Base-by-base conservation (phyloP, 345 rosid genomes). In the Lepidium africanum region DNA sequence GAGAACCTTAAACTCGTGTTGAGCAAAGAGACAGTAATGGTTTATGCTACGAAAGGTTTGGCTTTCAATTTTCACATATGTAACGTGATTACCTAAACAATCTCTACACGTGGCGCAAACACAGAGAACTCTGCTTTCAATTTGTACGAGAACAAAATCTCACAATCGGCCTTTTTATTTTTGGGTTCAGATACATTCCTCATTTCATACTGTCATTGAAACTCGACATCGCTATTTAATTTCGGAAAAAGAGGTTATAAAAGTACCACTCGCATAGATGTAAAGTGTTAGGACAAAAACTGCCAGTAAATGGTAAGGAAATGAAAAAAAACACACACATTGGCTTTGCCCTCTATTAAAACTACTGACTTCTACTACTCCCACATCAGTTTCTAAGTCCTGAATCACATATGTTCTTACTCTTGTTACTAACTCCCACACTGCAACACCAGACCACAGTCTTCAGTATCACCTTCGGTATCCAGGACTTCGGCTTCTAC, bases 401-500 rank as follows among this genome's bases (percentile, higher is more conserved):
- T 27, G 52, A 8, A 65, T 27, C 50, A 65, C 60, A 51, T 10
- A 40, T 65, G 33, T 30, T 25, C 41, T 41, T 12, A 53, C 6
- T 54, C 43, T 49, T 49, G 17, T 37, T 17, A 69, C 51, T 48
- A 39, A 30, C 42, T 16, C 21, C 35, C 19, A 45, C 4, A 23
- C 32, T 25, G 65, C 48, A 48, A 57, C 38, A 57, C 39, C 40
- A 68, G 10, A 47, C 11, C 35, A 35, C 52, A 40, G n/a, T 40
- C 43, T 50, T 14, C 73, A 9, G 6, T 43, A 16, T 43, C n/a
- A 81, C 71, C 74, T 64, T 27, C 75, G 77, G 65, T 77, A 76
- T 13, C 80, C 70, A 9, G 69, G 69, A 76, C 82, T 80, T 40
- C 21, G 53, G 69, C 80, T 83, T 19, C 62, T 65, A 75, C 92